Evolutionary conservation across 108 stramenopile genomes (phyloP).

Genomic region (Pseudonitzschia pungens): DNA sequence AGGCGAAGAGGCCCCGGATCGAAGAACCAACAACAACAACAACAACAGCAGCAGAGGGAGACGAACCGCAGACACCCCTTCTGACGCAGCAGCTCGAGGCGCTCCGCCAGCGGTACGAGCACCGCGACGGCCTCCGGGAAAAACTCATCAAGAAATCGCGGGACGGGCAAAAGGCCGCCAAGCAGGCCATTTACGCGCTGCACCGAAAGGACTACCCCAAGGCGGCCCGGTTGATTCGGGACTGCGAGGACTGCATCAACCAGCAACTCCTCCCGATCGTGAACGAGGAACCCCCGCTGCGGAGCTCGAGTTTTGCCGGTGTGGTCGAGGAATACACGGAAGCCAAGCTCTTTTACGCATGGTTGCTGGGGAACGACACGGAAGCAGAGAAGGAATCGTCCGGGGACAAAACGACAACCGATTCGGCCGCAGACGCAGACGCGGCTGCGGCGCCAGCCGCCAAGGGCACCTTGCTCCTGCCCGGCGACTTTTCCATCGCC

Average conservation of each 20-base stretch:
- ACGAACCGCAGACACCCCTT: background rate
- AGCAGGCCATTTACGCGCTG: conserved; percentile 90
- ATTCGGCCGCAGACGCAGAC: too few relatives aligned
- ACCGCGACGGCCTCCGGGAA: conserved; percentile 83
- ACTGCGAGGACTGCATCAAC: conserved; percentile 66
- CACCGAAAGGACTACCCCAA: conserved; percentile 70
- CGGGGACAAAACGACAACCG: background rate
- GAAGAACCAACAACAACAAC: conserved; percentile 12
- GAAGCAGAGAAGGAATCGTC: background rate
- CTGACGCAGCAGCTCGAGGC: conserved; percentile 53
- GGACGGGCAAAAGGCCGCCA: conserved; percentile 91
- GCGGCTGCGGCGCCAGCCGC: too few relatives aligned
- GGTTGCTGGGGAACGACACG: conserved; percentile 56
- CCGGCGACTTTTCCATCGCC: conserved; percentile 48
- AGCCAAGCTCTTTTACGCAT: conserved; percentile 86
- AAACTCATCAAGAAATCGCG: conserved; percentile 85
- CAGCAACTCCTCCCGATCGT: conserved; percentile 74
- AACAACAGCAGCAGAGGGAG: background rate
- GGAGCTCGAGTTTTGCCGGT: conserved; percentile 58
- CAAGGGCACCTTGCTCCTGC: conserved; percentile 45
- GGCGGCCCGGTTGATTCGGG: conserved; percentile 52
- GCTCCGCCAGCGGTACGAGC: conserved; percentile 69
- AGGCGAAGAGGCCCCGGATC: background rate
- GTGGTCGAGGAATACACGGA: conserved; percentile 93
- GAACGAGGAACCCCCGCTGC: conserved; percentile 74